Conservation (phyloP, 164 flowering plant species). For the Amborella trichopoda region DNA sequence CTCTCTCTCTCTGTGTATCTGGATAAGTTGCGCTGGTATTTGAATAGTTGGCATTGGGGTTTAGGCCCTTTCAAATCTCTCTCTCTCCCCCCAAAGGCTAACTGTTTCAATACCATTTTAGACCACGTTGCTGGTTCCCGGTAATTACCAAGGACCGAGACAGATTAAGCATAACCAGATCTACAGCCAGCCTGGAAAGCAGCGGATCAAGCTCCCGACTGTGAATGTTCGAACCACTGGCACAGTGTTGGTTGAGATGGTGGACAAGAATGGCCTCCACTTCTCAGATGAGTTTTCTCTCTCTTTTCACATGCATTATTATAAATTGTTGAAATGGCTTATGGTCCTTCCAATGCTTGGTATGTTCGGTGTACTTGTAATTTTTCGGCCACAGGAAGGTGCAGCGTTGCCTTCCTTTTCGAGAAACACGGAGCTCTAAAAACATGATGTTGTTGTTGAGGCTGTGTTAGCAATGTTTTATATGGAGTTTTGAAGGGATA, state of each 20-base stretch:
- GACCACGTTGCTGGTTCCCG: constrained; percentile 88
- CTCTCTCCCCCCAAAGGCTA: too few relatives aligned
- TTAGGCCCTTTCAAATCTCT: too few relatives aligned
- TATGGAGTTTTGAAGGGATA: too few relatives aligned
- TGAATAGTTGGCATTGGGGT: too few relatives aligned
- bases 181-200: constrained; percentile 50
- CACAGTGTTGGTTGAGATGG: constrained; percentile 91
- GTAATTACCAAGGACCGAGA: constrained; percentile 93
- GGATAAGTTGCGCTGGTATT: too few relatives aligned
- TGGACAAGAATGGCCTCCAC: constrained; percentile 73
- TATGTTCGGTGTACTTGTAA: constrained; percentile 84
- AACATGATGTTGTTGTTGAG: too few relatives aligned
- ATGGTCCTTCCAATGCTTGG: constrained; percentile 96
- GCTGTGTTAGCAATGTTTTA: too few relatives aligned
- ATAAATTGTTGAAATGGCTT: constrained; percentile 90
- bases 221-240: constrained; percentile 89
- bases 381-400: constrained; percentile 86
- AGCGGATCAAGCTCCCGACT: constrained; percentile 71
- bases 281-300: constrained; percentile 94
- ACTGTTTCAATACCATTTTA: too few relatives aligned
- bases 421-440: constrained; percentile 67
- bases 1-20: too few relatives aligned
- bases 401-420: constrained; percentile 96
- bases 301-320: constrained; percentile 93
- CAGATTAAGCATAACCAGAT: constrained; percentile 55